Conservation (phyloP, 176 grass and related monocot species). For the Luzula sylvatica region DNA sequence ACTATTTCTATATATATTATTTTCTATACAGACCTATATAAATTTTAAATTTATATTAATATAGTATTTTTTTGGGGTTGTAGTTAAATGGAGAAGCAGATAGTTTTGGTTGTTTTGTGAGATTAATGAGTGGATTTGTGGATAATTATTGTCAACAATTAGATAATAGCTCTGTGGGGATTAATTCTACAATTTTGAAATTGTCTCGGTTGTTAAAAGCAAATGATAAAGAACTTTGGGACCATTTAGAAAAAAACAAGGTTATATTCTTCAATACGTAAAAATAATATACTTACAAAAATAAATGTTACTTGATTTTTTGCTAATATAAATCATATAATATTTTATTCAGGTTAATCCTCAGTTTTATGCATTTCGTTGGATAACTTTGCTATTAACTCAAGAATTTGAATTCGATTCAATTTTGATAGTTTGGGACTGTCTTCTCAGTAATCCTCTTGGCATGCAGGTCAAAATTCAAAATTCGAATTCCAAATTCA, state of each 20-base stretch:
- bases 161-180: constrained; percentile 73
- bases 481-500: neutral
- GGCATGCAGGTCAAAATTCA: constrained; percentile 45
- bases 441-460: constrained; percentile 65
- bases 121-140: constrained; percentile 62
- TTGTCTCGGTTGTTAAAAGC: constrained; percentile 80
- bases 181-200: constrained; percentile 50
- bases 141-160: constrained; percentile 88
- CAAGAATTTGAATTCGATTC: constrained; percentile 75
- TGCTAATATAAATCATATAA: no score
- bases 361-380: constrained; percentile 96
- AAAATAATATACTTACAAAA: neutral
- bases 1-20: neutral
- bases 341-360: constrained; percentile 71
- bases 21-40: neutral
- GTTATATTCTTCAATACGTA: neutral
- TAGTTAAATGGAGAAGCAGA: constrained; percentile 72
- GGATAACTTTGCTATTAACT: constrained; percentile 81
- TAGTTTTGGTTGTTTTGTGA: constrained; percentile 73
- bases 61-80: constrained; percentile 11
- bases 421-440: constrained; percentile 84
- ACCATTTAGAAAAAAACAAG: constrained; percentile 49
- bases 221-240: constrained; percentile 94
- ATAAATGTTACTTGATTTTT: neutral
- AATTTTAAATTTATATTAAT: neutral